These are phyloP conservation scores for Pleomassaria siparia DNA, from an alignment of 2,329 filamentous ascomycete genomes.

Conservation along the genomic window DNA sequence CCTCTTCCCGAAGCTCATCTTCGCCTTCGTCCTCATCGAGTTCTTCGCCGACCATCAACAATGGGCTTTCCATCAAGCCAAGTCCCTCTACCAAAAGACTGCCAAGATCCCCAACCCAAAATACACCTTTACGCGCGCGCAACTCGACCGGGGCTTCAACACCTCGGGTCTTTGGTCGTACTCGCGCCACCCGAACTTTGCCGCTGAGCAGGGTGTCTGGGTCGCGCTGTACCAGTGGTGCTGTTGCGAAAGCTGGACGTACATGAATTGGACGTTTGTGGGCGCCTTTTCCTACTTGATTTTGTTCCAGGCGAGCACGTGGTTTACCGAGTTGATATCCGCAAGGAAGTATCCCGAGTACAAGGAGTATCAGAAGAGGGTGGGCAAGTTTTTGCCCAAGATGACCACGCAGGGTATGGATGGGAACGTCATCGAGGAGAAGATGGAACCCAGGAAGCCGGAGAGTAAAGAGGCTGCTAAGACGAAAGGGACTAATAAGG, in stretches of 20 bases:
- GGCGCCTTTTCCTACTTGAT: constrained; percentile 71
- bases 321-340: constrained; percentile 81
- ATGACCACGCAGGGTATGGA: constrained; percentile 36
- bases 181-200: constrained; percentile 93
- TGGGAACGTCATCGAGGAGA: constrained; percentile 9
- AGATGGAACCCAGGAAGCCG: constrained; percentile 18
- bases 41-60: constrained; percentile 89
- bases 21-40: constrained; percentile 64
- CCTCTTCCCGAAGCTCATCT: constrained; percentile 57
- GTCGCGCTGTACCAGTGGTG: constrained; percentile 85
- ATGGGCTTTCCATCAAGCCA: constrained; percentile 85
- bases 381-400: constrained; percentile 80
- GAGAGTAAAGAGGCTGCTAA: constrained; percentile 14
- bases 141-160: constrained; percentile 88
- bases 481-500: constrained; percentile 12
- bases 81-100: constrained; percentile 71
- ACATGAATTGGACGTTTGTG: constrained; percentile 76
- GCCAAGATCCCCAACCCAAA: constrained; percentile 67
- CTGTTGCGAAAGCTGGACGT: constrained; percentile 69
- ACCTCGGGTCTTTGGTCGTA: constrained; percentile 82
- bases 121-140: constrained; percentile 66
- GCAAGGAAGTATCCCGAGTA: constrained; percentile 87
- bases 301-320: constrained; percentile 87
- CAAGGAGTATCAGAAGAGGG: constrained; percentile 75
- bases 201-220: constrained; percentile 90